Conservation (phyloP, 148 eudicot genomes). For the Rhododendron williamsianum region DNA sequence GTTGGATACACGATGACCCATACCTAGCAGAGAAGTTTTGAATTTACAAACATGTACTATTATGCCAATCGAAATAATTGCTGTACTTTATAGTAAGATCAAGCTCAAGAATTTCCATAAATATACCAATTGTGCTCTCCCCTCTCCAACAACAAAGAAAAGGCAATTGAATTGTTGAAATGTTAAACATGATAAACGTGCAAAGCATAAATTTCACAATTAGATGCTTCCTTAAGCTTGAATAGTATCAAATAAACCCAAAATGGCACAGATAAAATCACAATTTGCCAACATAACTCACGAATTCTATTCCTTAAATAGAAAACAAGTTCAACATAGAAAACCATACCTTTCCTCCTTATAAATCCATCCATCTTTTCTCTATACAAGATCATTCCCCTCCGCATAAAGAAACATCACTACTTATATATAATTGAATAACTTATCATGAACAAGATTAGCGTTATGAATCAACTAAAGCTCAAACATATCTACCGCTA, state of each 20-base stretch:
- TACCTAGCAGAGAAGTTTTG: background rate
- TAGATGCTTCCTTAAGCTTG: slow-evolving; percentile 7
- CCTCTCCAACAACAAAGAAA: background rate
- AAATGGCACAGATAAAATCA: background rate
- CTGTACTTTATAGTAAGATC: background rate
- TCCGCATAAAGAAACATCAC: background rate
- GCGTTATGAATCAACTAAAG: background rate
- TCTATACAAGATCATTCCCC: background rate
- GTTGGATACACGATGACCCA: background rate
- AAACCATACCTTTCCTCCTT: background rate
- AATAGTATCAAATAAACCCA: background rate
- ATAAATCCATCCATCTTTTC: background rate
- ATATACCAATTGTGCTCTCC: background rate
- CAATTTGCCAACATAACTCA: background rate
- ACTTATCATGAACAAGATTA: slow-evolving; percentile 7
- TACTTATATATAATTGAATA: background rate
- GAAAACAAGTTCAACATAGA: background rate
- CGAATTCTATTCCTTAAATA: background rate
- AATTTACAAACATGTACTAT: background rate
- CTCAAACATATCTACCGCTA: background rate
- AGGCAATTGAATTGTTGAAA: background rate
- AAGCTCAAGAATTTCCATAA: background rate
- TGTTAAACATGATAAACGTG: background rate
- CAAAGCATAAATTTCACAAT: background rate
- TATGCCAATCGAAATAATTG: background rate